Evolutionary conservation across 2,329 filamentous ascomycete species (phyloP).

Genomic region (Diplodia corticola): DNA sequence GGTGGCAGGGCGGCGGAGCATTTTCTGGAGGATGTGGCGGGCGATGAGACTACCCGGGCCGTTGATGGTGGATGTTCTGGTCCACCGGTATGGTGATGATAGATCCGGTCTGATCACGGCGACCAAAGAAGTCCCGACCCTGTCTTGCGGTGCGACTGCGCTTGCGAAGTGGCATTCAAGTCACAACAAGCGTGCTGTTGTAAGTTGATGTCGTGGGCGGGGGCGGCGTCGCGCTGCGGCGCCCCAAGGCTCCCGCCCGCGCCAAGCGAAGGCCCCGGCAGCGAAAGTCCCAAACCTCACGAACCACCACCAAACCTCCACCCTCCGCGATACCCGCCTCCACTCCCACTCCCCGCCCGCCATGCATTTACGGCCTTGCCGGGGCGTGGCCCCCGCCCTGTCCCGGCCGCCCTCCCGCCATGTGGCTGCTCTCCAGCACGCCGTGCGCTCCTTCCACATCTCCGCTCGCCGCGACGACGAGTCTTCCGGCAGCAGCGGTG

Average conservation of each 20-base stretch:
- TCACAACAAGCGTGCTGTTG: background rate
- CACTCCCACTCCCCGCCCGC: background rate
- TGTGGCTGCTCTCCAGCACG: background rate
- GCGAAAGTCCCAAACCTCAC: constrained; percentile 18
- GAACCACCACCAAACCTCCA: background rate
- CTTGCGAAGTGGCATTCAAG: too few species aligned
- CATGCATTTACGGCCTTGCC: constrained; percentile 19
- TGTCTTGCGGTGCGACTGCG: too few species aligned
- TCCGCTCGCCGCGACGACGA: constrained; percentile 13
- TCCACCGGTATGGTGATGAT: background rate
- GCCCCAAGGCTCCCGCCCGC: background rate
- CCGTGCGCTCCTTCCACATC: constrained; percentile 20
- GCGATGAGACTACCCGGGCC: background rate
- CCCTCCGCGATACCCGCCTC: background rate
- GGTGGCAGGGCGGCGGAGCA: constrained; percentile 69
- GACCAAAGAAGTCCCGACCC: background rate
- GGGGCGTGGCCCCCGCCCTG: constrained; percentile 3
- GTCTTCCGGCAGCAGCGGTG: background rate
- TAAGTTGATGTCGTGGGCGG: background rate
- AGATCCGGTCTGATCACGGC: background rate
- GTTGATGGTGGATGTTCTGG: background rate
- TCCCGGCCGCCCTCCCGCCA: background rate
- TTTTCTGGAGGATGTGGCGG: constrained; percentile 36
- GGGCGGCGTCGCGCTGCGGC: background rate
- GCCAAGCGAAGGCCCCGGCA: background rate